Evolutionary conservation across 2,329 filamentous ascomycete genomes (phyloP).

Genomic region (Trichoderma sp.): DNA sequence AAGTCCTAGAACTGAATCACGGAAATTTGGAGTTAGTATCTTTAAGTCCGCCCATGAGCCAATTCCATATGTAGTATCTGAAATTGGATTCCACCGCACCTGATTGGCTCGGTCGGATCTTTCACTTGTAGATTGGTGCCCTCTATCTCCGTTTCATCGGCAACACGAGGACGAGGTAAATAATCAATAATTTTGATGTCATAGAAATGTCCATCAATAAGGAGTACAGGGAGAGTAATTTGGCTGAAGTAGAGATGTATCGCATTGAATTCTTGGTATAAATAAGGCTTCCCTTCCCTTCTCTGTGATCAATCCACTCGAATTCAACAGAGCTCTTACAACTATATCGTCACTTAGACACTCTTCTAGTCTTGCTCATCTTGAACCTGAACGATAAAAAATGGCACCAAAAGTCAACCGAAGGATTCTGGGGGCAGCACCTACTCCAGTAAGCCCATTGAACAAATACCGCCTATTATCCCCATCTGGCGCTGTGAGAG

Average conservation of each 20-base stretch:
- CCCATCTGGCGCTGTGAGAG: constrained; percentile 63
- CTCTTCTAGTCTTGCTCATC: not conserved
- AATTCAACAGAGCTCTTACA: not conserved
- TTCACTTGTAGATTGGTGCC: not conserved
- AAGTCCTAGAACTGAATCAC: not conserved
- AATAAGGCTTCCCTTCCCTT: not conserved
- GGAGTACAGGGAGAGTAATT: no score
- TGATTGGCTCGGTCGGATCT: not conserved
- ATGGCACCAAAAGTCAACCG: not conserved
- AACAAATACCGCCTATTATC: constrained; percentile 67
- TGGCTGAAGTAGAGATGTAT: not conserved
- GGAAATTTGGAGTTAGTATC: not conserved
- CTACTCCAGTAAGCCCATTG: constrained; percentile 59
- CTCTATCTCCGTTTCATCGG: not conserved
- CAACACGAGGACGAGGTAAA: not conserved
- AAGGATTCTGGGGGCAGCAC: constrained; percentile 21
- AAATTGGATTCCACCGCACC: not conserved
- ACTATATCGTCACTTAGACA: not conserved
- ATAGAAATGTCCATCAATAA: not conserved
- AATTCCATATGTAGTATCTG: not conserved
- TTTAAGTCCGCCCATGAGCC: not conserved
- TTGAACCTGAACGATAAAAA: not conserved
- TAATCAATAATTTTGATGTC: not conserved
- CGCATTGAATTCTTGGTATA: not conserved
- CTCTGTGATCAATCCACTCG: not conserved